Evolutionary conservation across 2,329 filamentous ascomycete genomes (phyloP).

Genomic region (Arthrinium phaeospermum): DNA sequence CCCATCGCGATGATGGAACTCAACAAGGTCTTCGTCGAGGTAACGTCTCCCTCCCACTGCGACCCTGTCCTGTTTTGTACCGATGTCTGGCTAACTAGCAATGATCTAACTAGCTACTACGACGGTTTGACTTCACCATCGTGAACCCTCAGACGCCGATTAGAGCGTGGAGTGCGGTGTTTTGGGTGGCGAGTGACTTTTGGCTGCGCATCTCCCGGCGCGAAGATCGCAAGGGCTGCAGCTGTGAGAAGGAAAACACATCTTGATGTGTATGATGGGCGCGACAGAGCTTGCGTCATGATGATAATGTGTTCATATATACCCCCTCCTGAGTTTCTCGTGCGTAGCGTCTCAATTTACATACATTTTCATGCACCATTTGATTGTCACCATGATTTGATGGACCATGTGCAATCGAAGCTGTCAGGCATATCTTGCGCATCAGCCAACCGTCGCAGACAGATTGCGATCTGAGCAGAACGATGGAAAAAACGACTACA

Average conservation of each 20-base stretch:
- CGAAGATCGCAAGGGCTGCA: background rate
- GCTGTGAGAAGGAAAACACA: background rate
- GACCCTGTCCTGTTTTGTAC: background rate
- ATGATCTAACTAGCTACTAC: slow-evolving; percentile 24
- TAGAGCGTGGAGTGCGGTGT: slow-evolving; percentile 30
- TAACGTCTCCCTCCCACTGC: slow-evolving; percentile 31
- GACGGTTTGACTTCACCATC: slow-evolving; percentile 32
- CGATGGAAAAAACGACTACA: too few relatives aligned
- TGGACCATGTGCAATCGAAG: background rate
- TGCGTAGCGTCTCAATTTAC: slow-evolving; percentile 4
- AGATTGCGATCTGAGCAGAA: too few relatives aligned
- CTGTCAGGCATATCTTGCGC: too few relatives aligned
- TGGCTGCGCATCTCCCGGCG: slow-evolving; percentile 49
- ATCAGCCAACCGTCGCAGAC: too few relatives aligned
- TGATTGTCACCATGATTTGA: background rate
- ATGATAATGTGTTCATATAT: slow-evolving; percentile 11
- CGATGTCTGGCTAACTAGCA: background rate
- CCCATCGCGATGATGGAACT: slow-evolving; percentile 51
- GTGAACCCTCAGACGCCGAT: slow-evolving; percentile 31
- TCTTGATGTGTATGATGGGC: background rate
- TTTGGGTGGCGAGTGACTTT: slow-evolving; percentile 33
- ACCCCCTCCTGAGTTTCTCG: background rate
- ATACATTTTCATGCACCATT: background rate
- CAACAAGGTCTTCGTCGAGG: slow-evolving; percentile 50
- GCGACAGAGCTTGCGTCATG: background rate